Evolutionary conservation across 768 basidiomycete genomes (phyloP).

Genomic region (Aureoboletus auriporus): DNA sequence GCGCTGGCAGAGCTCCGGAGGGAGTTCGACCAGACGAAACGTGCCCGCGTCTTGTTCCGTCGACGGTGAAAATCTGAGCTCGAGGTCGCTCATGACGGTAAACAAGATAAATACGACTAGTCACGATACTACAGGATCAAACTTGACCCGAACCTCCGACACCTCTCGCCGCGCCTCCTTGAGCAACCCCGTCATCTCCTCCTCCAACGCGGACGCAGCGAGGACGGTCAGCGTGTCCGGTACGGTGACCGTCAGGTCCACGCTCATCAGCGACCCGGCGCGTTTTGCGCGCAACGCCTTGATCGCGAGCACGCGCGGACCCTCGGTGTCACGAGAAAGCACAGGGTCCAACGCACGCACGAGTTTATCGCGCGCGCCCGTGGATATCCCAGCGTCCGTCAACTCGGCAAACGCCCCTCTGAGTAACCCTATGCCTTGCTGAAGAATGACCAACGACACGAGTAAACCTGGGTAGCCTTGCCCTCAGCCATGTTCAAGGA

Average conservation of each 20-base stretch:
- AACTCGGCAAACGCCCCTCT: conserved; percentile 73
- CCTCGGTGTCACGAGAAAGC: conserved; percentile 25
- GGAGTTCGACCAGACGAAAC: conserved; percentile 73
- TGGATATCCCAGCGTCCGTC: conserved; percentile 77
- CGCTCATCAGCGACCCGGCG: conserved; percentile 75
- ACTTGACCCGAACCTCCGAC: conserved; percentile 67
- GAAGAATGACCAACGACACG: conserved; percentile 86
- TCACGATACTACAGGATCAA: conserved; percentile 39
- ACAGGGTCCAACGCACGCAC: conserved; percentile 55
- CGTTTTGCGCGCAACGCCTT: conserved; percentile 66
- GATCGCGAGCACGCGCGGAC: conserved; percentile 39
- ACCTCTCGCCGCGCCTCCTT: conserved; percentile 60
- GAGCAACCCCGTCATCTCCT: conserved; percentile 51
- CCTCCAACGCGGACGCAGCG: conserved; percentile 59
- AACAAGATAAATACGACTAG: conserved; percentile 1
- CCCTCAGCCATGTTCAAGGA: conserved; percentile 1
- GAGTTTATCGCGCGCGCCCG: conserved; percentile 49
- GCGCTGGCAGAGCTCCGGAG: conserved; percentile 59
- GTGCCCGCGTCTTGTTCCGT: conserved; percentile 45
- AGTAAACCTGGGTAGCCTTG: conserved; percentile 54
- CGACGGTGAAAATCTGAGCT: conserved; percentile 50
- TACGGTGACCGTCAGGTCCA: conserved; percentile 79
- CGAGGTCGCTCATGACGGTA: conserved; percentile 23
- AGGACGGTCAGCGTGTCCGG: conserved; percentile 52
- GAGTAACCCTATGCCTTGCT: conserved; percentile 68